Evolutionary conservation across 305 asterid species (phyloP), one percentile per base, ranked within the genome.

Genomic region (Rubia occidens): DNA sequence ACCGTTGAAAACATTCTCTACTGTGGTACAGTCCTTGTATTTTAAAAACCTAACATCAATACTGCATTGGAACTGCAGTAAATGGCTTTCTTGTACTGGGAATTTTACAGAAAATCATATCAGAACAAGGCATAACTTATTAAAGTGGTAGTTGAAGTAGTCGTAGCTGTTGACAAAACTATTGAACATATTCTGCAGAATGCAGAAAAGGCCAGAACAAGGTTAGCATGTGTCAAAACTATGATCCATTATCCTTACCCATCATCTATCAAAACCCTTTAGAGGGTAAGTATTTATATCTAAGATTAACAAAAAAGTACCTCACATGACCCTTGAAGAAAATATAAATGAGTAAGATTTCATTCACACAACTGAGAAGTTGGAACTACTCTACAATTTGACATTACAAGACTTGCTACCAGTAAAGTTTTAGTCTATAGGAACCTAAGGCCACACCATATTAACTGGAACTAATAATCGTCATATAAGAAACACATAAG

Each of bases 201-300:
- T 15, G 51, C 39, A 7, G 42, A 8, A 24, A 47, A 44, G 8
- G 42, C 51, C 11, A 65, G 39, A 29, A 44, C 11, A 24, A 11
- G 37, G 8, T 44, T 15, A 44, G 11, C 15, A 24, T 20, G 26
- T 11, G 10, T 18, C 51, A 13, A 14, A 24, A 35, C 51, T 64
- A 17, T 32, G 18, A 9, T 18, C 15, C 15, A 44, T 4, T 2
- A 11, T 45, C 53, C 35, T 24, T 47, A 20, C 3, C 37, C 32
- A 54, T 18, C 45, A 24, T 64, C 13, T 39, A 20, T 49, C 68
- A 65, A 65, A 65, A 65, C 55, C 55, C 9, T 14, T 10, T 64
- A 11, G 11, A 21, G 40, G 55, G 32, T 6, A 44, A 44, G 47
- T 11, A 43, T 44, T 24, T 24, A 24, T 35, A 15, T 42, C 68